Evolutionary conservation across 2,329 filamentous ascomycete genomes (phyloP).

Genomic region (Dendryphion nanum): DNA sequence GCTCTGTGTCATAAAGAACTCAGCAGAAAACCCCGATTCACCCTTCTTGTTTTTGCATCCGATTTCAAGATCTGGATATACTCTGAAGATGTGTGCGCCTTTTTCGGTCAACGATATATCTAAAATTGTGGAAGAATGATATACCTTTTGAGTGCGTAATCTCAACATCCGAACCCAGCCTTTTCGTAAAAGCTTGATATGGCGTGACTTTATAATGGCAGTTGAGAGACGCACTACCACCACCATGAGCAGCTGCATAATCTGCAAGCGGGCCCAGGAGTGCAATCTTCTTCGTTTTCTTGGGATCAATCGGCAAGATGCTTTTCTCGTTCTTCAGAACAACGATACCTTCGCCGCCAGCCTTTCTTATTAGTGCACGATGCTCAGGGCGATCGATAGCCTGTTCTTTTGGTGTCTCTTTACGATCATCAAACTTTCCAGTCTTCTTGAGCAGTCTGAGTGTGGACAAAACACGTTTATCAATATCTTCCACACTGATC

Average conservation of each 20-base stretch:
- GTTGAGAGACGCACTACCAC: constrained; percentile 13
- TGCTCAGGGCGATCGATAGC: constrained; percentile 13
- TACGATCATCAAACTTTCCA: constrained; percentile 10
- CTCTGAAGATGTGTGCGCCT: constrained; percentile 15
- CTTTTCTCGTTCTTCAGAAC: constrained; percentile 52
- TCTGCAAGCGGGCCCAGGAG: constrained; percentile 59
- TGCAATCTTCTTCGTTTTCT: constrained; percentile 45
- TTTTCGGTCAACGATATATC: background rate
- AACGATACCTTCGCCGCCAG: constrained; percentile 46
- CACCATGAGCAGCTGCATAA: constrained; percentile 11
- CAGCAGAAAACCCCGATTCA: constrained; percentile 12
- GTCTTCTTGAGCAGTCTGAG: constrained; percentile 8
- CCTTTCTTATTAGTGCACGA: constrained; percentile 22
- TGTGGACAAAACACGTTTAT: constrained; percentile 3
- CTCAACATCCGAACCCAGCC: constrained; percentile 7
- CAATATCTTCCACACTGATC: constrained; percentile 5
- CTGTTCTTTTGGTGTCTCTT: constrained; percentile 5
- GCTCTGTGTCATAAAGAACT: constrained; percentile 8
- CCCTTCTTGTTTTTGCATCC: constrained; percentile 8
- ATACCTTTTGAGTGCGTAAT: constrained; percentile 11
- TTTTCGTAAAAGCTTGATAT: constrained; percentile 8
- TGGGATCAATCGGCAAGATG: constrained; percentile 42
- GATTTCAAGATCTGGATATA: constrained; percentile 12
- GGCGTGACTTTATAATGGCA: constrained; percentile 14
- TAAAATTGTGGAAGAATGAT: background rate